These are phyloP conservation scores for Neolentinus lepideus DNA, from an alignment of 1,284 basidiomycete genomes.

Conservation along the genomic window DNA sequence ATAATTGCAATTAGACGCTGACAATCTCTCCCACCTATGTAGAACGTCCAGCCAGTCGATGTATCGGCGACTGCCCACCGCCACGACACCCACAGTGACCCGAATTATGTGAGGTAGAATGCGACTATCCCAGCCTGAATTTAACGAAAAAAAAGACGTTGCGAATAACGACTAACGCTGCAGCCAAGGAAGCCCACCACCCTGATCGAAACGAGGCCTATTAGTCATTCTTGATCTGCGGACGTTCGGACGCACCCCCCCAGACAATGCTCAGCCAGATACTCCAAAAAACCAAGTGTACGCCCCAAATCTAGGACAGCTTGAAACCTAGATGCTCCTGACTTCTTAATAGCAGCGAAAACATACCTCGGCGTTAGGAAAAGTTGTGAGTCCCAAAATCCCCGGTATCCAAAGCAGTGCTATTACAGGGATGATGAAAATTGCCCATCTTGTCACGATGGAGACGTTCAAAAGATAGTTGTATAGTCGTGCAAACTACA, in stretches of 20 bases:
- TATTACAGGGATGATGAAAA: slow-evolving; percentile 73
- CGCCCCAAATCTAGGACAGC: slow-evolving; percentile 42
- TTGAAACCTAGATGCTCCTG: background rate
- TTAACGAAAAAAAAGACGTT: slow-evolving; percentile 16
- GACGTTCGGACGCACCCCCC: slow-evolving; percentile 41
- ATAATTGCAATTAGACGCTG: slow-evolving; percentile 3
- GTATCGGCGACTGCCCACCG: slow-evolving; percentile 62
- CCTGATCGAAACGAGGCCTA: slow-evolving; percentile 29
- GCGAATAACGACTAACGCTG: slow-evolving; percentile 36
- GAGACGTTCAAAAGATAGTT: slow-evolving; percentile 73
- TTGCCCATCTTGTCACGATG: slow-evolving; percentile 74
- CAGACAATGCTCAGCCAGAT: slow-evolving; percentile 79
- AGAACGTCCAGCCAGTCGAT: slow-evolving; percentile 73
- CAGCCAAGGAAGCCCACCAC: slow-evolving; percentile 78
- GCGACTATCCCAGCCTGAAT: slow-evolving; percentile 24
- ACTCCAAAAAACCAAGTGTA: slow-evolving; percentile 78
- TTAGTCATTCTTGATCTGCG: background rate
- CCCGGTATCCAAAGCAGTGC: slow-evolving; percentile 71
- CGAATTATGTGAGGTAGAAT: slow-evolving; percentile 51
- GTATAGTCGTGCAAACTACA: slow-evolving; percentile 54
- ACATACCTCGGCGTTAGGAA: slow-evolving; percentile 45
- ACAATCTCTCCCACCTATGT: slow-evolving; percentile 36
- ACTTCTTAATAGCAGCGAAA: background rate
- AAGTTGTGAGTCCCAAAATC: slow-evolving; percentile 63
- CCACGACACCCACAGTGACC: slow-evolving; percentile 64